These are phyloP conservation scores for Zalaria sp. DNA, from an alignment of 2,329 filamentous ascomycete species.

Conservation along the genomic window DNA sequence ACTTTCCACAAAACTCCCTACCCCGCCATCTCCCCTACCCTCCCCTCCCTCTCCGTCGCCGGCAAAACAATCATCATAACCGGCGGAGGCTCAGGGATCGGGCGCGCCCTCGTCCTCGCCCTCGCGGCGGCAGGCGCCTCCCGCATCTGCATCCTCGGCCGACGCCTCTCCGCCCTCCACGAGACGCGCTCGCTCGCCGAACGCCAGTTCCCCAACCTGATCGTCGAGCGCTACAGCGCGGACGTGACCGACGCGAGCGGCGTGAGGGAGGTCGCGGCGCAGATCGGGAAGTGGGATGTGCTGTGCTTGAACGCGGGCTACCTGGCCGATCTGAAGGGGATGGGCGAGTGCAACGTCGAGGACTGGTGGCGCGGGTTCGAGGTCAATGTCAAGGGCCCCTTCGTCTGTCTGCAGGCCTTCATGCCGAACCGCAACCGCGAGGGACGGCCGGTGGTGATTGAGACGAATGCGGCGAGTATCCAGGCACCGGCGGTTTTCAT, in stretches of 20 bases:
- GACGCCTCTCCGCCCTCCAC: constrained; percentile 20
- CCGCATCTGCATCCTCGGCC: constrained; percentile 29
- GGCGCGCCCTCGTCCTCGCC: constrained; percentile 24
- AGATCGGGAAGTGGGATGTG: constrained; percentile 1
- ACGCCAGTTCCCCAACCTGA: constrained; percentile 18
- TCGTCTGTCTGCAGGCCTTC: neutral
- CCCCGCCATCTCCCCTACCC: constrained; percentile 21
- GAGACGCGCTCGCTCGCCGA: constrained; percentile 21
- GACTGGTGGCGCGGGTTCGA: constrained; percentile 2
- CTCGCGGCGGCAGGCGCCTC: constrained; percentile 31
- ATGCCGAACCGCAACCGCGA: neutral
- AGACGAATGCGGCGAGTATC: neutral
- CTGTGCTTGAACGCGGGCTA: constrained; percentile 1
- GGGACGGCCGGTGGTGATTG: neutral
- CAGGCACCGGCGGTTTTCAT: neutral
- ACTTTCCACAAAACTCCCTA: constrained; percentile 22
- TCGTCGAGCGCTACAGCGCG: constrained; percentile 13
- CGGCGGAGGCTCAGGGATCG: constrained; percentile 31
- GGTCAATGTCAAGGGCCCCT: neutral
- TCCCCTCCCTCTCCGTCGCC: constrained; percentile 23
- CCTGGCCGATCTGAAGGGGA: neutral
- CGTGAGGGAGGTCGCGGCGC: constrained; percentile 4
- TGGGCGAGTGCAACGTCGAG: neutral
- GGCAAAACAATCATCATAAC: constrained; percentile 28
- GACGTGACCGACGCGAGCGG: constrained; percentile 10